Base-by-base conservation (phyloP, 306 rosid species). In the Vigna trinervia region DNA sequence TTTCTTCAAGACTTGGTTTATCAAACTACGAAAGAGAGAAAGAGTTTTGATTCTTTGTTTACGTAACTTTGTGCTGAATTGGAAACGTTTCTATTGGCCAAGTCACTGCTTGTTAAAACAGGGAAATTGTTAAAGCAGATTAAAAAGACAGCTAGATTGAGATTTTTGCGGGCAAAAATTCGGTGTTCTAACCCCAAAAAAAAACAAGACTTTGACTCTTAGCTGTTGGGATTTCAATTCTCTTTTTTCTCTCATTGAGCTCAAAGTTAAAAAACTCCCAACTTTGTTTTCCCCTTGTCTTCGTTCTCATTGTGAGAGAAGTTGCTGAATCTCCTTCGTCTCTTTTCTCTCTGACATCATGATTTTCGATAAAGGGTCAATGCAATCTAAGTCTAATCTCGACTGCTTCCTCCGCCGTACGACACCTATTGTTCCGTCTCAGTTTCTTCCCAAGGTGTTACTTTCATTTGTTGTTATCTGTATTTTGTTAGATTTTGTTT, bases 301-400 rank as follows among this genome's bases (percentile, higher is more conserved):
- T 57, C 69, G 80, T 53, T 81, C 58, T 79, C 80, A 86, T 82
- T 80, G 80, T n/a, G 81, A 79, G 84, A 83, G 89, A 85, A 85
- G 90, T 85, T 82, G 20, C 71, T 77, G 67, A 52, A 52, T 45
- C 78, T 60, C 68, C 8, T 38, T 6, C 22, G 12, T 45, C 3
- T 26, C 8, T n/a, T 13, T 9, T 36, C 4, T 67, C 19, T 69
- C 47, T 19, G 48, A 43, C 46, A 28, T 69, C 34, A 85, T 89
- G 97, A 88, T 86, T 64, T 80, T 83, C 22, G 83, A 85, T 36
- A 81, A 86, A 75, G 83, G 72, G 69, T 82, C 89, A 72, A 87
- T 88, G 92, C 87, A 86, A 80, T 92, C 98, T 28, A 91, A 82
- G 78, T 90, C 99, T 20, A 92, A 92, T 77, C 96, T 96, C 12